These are phyloP conservation scores for Ceratocystis cacaofunesta DNA, from an alignment of 2,329 filamentous ascomycete genomes.

Conservation along the genomic window DNA sequence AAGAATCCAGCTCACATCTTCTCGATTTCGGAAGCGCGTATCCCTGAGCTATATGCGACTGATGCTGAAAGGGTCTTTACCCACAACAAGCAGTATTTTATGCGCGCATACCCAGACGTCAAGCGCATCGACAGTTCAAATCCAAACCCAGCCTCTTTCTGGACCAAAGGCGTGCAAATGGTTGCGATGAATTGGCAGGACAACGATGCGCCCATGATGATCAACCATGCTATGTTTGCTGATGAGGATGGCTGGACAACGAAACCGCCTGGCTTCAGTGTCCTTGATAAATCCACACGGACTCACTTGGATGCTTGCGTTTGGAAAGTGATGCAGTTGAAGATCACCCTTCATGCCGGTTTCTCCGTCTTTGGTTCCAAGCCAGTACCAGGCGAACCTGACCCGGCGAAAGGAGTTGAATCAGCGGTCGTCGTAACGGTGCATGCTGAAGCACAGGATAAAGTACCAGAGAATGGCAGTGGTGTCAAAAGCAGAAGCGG, in stretches of 20 bases:
- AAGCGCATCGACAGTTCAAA: slow-evolving; percentile 78
- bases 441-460: slow-evolving; percentile 53
- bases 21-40: slow-evolving; percentile 73
- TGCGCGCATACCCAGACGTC: slow-evolving; percentile 79
- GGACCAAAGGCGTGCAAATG: slow-evolving; percentile 94
- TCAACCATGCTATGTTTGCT: slow-evolving; percentile 96
- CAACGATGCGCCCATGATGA: slow-evolving; percentile 83
- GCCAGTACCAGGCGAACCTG: slow-evolving; percentile 17
- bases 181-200: slow-evolving; percentile 96
- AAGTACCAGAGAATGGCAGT: slow-evolving; percentile 20
- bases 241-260: slow-evolving; percentile 70
- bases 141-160: slow-evolving; percentile 80
- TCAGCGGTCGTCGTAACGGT: slow-evolving; percentile 68
- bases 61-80: slow-evolving; percentile 61
- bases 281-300: slow-evolving; percentile 27
- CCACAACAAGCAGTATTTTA: slow-evolving; percentile 78
- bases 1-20: slow-evolving; percentile 57
- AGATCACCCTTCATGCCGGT: slow-evolving; percentile 59
- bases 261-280: slow-evolving; percentile 63
- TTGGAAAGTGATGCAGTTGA: slow-evolving; percentile 46
- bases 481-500: slow-evolving; percentile 21
- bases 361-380: slow-evolving; percentile 43
- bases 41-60: slow-evolving; percentile 42
- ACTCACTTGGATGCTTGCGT: slow-evolving; percentile 33
- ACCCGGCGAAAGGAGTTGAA: slow-evolving; percentile 21